Evolutionary conservation across 257 asterid genomes (phyloP).

Genomic region (Pogostemon cablin): DNA sequence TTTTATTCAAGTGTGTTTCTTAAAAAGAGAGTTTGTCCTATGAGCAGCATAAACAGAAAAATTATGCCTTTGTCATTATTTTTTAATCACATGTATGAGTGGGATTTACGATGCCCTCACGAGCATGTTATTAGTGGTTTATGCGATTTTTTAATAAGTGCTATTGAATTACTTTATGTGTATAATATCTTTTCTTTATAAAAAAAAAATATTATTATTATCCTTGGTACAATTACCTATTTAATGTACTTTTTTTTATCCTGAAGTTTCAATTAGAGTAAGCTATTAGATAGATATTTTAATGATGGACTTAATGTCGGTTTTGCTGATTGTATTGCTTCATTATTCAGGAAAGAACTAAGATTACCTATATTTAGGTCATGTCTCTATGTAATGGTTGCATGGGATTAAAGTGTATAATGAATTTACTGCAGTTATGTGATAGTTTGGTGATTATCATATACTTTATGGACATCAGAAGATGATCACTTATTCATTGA

Average conservation of each 20-base stretch:
- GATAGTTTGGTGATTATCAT: not conserved
- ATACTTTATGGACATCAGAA: not conserved
- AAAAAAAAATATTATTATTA: not conserved
- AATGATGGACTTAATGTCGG: not conserved
- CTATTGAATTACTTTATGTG: not conserved
- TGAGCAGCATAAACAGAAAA: conserved; percentile 22
- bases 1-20: conserved; percentile 6
- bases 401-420: too few species aligned
- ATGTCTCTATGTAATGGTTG: not conserved
- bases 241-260: not conserved
- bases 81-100: conserved; percentile 7
- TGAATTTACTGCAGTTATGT: too few species aligned
- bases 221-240: not conserved
- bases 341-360: not conserved
- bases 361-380: not conserved
- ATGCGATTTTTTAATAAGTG: not conserved
- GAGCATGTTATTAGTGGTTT: conserved; percentile 27
- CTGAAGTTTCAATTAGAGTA: not conserved
- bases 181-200: not conserved
- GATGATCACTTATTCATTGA: not conserved
- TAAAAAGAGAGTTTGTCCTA: conserved; percentile 23
- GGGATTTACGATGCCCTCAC: conserved; percentile 22
- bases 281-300: not conserved
- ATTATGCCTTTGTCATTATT: conserved; percentile 8
- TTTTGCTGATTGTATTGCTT: not conserved